Conservation (phyloP, 257 asterid genomes). For the Fraxinus quadrangulata region DNA sequence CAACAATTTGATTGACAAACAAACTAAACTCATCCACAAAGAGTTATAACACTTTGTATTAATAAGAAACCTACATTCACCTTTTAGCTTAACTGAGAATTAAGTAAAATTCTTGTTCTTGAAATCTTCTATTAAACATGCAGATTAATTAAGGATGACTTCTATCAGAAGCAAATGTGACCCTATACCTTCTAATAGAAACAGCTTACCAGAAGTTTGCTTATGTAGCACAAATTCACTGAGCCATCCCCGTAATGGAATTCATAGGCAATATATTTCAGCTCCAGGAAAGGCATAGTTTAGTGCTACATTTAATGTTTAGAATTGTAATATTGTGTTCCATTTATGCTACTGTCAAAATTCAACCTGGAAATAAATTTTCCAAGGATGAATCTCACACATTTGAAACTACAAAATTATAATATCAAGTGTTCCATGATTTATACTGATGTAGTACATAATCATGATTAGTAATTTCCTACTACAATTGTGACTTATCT, state of each 20-base stretch:
- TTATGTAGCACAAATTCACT: not conserved
- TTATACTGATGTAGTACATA: not conserved
- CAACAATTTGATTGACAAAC: not conserved
- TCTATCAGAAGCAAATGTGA: not conserved
- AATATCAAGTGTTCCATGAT: not conserved
- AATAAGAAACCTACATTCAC: not conserved
- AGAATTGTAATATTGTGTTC: not conserved
- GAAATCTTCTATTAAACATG: not conserved
- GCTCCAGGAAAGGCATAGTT: not conserved
- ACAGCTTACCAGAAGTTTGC: not conserved
- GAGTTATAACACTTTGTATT: not conserved
- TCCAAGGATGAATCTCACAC: not conserved
- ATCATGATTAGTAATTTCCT: no score
- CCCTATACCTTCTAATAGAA: not conserved
- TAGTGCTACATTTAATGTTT: not conserved
- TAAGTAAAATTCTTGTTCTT: not conserved
- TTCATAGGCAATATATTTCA: not conserved
- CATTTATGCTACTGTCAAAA: not conserved
- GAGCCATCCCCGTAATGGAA: not conserved
- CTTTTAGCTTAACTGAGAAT: not conserved
- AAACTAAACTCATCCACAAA: not conserved
- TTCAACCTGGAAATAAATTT: not conserved
- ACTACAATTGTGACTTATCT: no score
- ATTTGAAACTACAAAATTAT: not conserved
- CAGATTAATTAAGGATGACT: not conserved